These are phyloP conservation scores for Aspergillus bertholletiae DNA, from an alignment of 495 filamentous ascomycete species.

Conservation along the genomic window DNA sequence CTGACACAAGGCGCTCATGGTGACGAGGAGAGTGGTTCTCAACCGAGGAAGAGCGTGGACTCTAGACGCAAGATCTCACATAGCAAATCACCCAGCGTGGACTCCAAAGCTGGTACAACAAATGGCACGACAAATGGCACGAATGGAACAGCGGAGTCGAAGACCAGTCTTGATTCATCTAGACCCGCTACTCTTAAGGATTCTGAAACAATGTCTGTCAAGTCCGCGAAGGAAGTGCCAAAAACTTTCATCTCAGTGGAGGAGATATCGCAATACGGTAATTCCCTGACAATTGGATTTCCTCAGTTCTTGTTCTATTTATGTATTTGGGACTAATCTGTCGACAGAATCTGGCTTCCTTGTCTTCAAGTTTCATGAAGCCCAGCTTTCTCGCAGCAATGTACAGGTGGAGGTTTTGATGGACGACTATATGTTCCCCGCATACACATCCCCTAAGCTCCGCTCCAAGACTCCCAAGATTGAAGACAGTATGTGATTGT, in stretches of 20 bases:
- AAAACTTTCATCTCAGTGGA: constrained; percentile 76
- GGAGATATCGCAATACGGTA: constrained; percentile 75
- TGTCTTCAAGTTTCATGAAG: constrained; percentile 91
- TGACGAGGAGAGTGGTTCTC: constrained; percentile 23
- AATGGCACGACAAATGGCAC: constrained; percentile 23
- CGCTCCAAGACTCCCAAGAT: constrained; percentile 63
- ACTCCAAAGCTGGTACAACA: constrained; percentile 27
- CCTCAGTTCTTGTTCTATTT: not conserved
- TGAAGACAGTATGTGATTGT: constrained; percentile 62
- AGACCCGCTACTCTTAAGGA: constrained; percentile 25
- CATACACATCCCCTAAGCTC: constrained; percentile 75
- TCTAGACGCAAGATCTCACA: constrained; percentile 25
- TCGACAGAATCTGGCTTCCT: constrained; percentile 78
- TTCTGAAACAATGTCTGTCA: constrained; percentile 36
- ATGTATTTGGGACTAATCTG: constrained; percentile 12
- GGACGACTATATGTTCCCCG: constrained; percentile 91
- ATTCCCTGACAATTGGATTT: constrained; percentile 4
- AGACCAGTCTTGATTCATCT: constrained; percentile 35
- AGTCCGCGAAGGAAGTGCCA: constrained; percentile 53
- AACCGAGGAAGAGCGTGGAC: constrained; percentile 36
- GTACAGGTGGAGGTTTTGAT: constrained; percentile 84
- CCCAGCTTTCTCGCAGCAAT: constrained; percentile 69
- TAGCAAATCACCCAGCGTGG: constrained; percentile 28
- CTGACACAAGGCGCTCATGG: constrained; percentile 41
- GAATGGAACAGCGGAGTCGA: constrained; percentile 18